These are phyloP conservation scores for Ogataea ramenticola DNA, from an alignment of 805 yeast genomes.

Conservation along the genomic window DNA sequence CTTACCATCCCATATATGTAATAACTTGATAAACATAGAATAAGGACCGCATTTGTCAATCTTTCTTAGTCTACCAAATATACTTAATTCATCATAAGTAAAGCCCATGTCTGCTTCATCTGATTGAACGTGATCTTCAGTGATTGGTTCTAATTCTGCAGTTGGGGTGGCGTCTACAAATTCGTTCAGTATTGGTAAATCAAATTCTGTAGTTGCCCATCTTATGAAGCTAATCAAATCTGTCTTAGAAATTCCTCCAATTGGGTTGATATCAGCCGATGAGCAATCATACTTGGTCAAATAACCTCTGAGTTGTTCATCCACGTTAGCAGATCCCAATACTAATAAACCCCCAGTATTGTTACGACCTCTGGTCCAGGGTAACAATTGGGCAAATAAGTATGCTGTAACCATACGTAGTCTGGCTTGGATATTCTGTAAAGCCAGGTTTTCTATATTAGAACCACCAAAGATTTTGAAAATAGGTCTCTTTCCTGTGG, in stretches of 20 bases:
- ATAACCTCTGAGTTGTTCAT: slow-evolving; percentile 92
- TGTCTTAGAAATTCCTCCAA: slow-evolving; percentile 96
- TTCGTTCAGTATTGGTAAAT: slow-evolving; percentile 67
- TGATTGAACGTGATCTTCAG: slow-evolving; percentile 85
- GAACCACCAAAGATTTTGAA: slow-evolving; percentile 93
- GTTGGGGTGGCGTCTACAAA: slow-evolving; percentile 93
- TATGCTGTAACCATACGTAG: slow-evolving; percentile 91
- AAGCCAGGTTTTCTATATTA: slow-evolving; percentile 82
- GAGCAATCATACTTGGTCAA: slow-evolving; percentile 96
- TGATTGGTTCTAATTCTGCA: slow-evolving; percentile 96
- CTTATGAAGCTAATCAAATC: slow-evolving; percentile 82
- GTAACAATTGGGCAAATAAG: slow-evolving; percentile 86
- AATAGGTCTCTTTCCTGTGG: slow-evolving; percentile 85
- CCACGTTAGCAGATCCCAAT: slow-evolving; percentile 94
- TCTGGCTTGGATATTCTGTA: slow-evolving; percentile 96
- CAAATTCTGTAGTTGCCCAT: slow-evolving; percentile 64
- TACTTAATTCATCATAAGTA: slow-evolving; percentile 88
- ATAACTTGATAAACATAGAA: slow-evolving; percentile 83
- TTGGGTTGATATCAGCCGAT: slow-evolving; percentile 95
- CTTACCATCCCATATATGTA: slow-evolving; percentile 88
- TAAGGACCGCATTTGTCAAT: slow-evolving; percentile 95
- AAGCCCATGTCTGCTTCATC: slow-evolving; percentile 99
- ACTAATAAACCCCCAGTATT: slow-evolving; percentile 78
- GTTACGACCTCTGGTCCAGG: slow-evolving; percentile 80
- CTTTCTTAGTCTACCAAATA: slow-evolving; percentile 86